Evolutionary conservation across 192 early-diverging fungal genomes (phyloP).

Genomic region (Podila minutissima): DNA sequence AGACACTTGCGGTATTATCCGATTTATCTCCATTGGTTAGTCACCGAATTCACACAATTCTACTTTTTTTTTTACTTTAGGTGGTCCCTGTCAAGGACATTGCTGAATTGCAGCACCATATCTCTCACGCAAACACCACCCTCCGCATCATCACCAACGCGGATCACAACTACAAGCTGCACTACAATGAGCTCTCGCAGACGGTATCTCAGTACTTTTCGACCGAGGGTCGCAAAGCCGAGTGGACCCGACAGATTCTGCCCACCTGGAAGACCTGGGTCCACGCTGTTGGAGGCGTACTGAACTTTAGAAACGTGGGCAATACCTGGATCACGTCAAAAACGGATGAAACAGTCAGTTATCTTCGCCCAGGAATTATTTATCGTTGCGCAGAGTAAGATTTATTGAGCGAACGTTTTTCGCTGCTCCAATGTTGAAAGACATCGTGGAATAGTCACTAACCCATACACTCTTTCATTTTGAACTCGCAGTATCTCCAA

Average conservation of each 20-base stretch:
- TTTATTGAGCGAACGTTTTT: no score
- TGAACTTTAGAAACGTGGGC: slow-evolving; percentile 67
- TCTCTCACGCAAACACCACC: slow-evolving; percentile 39
- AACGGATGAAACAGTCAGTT: slow-evolving; percentile 47
- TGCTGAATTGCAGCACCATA: slow-evolving; percentile 51
- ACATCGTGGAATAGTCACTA: slow-evolving; percentile 41
- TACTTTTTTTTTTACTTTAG: slow-evolving; percentile 20
- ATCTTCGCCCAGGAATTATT: slow-evolving; percentile 58
- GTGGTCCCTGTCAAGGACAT: slow-evolving; percentile 59
- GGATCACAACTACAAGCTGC: slow-evolving; percentile 56
- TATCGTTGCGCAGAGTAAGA: slow-evolving; percentile 62
- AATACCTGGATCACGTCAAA: slow-evolving; percentile 56
- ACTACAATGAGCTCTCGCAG: slow-evolving; percentile 47
- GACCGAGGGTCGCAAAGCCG: slow-evolving; percentile 26
- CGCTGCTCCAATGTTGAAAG: not conserved
- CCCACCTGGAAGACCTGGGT: slow-evolving; percentile 51
- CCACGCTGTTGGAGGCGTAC: slow-evolving; percentile 60
- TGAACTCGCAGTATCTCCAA: slow-evolving; percentile 49
- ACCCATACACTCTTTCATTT: not conserved
- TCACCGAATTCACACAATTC: not conserved
- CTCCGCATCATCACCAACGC: slow-evolving; percentile 55
- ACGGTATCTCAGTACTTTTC: slow-evolving; percentile 52
- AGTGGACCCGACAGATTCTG: slow-evolving; percentile 24
- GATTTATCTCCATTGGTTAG: no score
- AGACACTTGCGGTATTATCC: no score